phyloP scores from a whole-genome alignment of 1,284 basidiomycete species.

The Vanrija sp. region DNA sequence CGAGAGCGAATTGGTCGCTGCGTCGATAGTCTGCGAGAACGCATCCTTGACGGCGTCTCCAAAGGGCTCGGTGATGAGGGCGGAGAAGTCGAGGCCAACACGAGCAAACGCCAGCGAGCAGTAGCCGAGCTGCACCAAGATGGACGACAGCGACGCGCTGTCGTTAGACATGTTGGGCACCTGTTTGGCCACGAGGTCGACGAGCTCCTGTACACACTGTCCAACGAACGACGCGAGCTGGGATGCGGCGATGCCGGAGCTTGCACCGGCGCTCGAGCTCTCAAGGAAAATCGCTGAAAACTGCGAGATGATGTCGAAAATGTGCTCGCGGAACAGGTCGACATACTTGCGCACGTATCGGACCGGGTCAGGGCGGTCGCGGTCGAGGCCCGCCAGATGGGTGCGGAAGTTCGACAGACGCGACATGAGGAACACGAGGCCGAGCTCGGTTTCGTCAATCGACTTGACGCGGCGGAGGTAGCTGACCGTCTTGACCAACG shows the following conservation, averaged over 20 bases:
- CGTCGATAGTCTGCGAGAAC: conserved; percentile 50
- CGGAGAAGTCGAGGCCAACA: conserved; percentile 81
- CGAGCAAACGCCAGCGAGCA: conserved; percentile 85
- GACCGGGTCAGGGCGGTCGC: conserved; percentile 61
- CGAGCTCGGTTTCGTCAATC: conserved; percentile 61
- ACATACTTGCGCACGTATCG: conserved; percentile 80
- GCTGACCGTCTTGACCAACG: conserved; percentile 78
- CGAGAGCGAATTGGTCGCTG: conserved; percentile 39
- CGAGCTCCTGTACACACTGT: conserved; percentile 57
- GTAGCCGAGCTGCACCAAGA: conserved; percentile 87
- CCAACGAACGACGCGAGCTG: conserved; percentile 60
- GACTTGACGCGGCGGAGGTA: conserved; percentile 75
- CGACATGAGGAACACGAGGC: conserved; percentile 64
- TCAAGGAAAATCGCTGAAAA: conserved; percentile 86
- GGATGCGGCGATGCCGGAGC: conserved; percentile 29
- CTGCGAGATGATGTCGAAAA: conserved; percentile 86
- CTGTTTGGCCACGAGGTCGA: conserved; percentile 48
- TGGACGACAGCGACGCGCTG: conserved; percentile 67
- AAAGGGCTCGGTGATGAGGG: conserved; percentile 62
- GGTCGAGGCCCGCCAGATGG: conserved; percentile 47
- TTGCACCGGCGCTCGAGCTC: conserved; percentile 16
- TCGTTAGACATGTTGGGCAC: conserved; percentile 55
- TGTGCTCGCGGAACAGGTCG: conserved; percentile 85
- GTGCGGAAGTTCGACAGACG: conserved; percentile 57
- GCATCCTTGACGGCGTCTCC: conserved; percentile 57